Evolutionary conservation across 1,284 basidiomycete species (phyloP).

Genomic region (Cutaneotrichosporon sp.): DNA sequence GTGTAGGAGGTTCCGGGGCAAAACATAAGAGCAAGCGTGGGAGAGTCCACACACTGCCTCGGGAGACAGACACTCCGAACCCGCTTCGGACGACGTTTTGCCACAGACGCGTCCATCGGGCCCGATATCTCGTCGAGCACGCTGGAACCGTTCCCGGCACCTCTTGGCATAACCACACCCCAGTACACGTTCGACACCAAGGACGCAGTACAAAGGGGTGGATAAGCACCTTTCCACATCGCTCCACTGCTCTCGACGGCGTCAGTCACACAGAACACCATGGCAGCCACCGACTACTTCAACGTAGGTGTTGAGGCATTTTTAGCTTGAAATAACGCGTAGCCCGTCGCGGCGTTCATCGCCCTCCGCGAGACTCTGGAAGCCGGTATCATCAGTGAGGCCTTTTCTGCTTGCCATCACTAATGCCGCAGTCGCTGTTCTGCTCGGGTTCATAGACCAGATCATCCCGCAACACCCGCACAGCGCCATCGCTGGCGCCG

Average conservation of each 20-base stretch:
- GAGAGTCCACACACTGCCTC: too few species aligned
- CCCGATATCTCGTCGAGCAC: background rate
- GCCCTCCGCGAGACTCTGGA: conserved; percentile 84
- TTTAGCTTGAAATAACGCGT: background rate
- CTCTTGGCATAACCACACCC: too few species aligned
- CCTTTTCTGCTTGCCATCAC: too few species aligned
- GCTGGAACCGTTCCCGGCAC: background rate
- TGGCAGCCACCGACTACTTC: conserved; percentile 12
- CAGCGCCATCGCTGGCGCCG: background rate
- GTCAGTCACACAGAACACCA: too few species aligned
- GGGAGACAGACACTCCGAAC: too few species aligned
- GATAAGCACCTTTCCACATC: background rate
- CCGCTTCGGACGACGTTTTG: background rate
- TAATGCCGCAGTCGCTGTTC: conserved; percentile 55
- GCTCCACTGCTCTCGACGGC: background rate
- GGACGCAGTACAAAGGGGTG: too few species aligned
- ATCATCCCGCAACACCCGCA: conserved; percentile 48
- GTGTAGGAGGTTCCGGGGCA: too few species aligned
- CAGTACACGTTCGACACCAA: too few species aligned
- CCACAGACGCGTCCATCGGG: background rate
- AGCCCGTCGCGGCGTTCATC: conserved; percentile 63
- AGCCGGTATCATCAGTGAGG: conserved; percentile 70
- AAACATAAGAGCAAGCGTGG: too few species aligned
- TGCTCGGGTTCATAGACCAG: conserved; percentile 77
- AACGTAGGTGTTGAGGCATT: conserved; percentile 5